These are phyloP conservation scores for Nakazawaea molendinolei DNA, from an alignment of 805 yeast genomes.

Conservation along the genomic window DNA sequence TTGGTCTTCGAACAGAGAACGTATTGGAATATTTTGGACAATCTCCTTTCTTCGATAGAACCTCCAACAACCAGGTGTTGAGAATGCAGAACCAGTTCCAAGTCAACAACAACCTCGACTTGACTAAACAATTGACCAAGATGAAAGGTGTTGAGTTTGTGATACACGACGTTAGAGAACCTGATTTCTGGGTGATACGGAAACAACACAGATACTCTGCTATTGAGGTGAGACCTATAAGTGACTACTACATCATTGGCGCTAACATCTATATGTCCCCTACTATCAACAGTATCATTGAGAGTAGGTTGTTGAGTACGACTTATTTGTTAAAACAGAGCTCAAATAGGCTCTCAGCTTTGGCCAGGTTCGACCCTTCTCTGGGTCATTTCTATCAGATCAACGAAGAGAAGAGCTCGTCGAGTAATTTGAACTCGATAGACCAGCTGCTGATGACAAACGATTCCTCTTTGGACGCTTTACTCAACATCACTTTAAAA, in stretches of 20 bases:
- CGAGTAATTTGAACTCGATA: background rate
- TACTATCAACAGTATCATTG: slow-evolving; percentile 58
- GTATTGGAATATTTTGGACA: slow-evolving; percentile 90
- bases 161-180: slow-evolving; percentile 69
- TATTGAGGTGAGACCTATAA: slow-evolving; percentile 43
- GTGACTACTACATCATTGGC: slow-evolving; percentile 84
- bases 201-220: slow-evolving; percentile 66
- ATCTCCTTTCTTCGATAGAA: slow-evolving; percentile 91
- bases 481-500: slow-evolving; percentile 10
- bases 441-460: background rate
- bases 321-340: slow-evolving; percentile 38
- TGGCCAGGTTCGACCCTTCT: slow-evolving; percentile 53
- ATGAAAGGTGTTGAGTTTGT: slow-evolving; percentile 87
- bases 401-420: slow-evolving; percentile 1
- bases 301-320: slow-evolving; percentile 59
- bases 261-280: slow-evolving; percentile 94
- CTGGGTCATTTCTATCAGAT: slow-evolving; percentile 46
- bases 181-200: slow-evolving; percentile 87
- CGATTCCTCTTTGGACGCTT: slow-evolving; percentile 11
- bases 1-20: slow-evolving; percentile 81
- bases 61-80: slow-evolving; percentile 89
- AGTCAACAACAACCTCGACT: slow-evolving; percentile 30
- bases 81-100: slow-evolving; percentile 93
- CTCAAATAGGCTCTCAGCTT: slow-evolving; percentile 34
- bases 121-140: slow-evolving; percentile 41